Evolutionary conservation across 768 basidiomycete genomes (phyloP).

Genomic region (Boletellus ananas): DNA sequence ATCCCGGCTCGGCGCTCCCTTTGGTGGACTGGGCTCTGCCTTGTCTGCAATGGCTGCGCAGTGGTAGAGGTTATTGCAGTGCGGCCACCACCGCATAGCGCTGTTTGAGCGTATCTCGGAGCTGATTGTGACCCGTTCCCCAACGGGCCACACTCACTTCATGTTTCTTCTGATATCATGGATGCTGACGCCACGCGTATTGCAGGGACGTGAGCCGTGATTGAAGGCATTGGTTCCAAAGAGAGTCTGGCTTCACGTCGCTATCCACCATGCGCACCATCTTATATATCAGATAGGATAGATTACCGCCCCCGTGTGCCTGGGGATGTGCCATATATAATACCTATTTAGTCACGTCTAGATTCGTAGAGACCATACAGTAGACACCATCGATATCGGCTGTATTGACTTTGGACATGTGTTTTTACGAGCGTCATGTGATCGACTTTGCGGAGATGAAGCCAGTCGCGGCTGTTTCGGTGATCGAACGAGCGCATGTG

Average conservation of each 20-base stretch:
- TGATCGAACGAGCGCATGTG: too few species aligned
- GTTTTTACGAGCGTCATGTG: too few species aligned
- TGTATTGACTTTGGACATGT: too few species aligned
- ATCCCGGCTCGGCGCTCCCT: too few species aligned
- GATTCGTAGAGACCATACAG: too few species aligned
- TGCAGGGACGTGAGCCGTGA: constrained; percentile 35
- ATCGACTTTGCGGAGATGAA: too few species aligned
- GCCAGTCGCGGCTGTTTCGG: too few species aligned
- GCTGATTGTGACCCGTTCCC: background rate
- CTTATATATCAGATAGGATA: too few species aligned
- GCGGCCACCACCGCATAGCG: background rate
- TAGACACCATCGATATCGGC: too few species aligned
- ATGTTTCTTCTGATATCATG: background rate
- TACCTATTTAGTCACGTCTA: too few species aligned
- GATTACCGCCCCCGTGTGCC: too few species aligned
- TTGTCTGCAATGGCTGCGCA: constrained; percentile 3
- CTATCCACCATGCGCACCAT: background rate
- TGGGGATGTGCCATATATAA: too few species aligned
- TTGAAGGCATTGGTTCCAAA: constrained; percentile 5
- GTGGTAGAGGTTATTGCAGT: constrained; percentile 2
- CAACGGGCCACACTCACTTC: background rate
- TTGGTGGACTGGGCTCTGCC: background rate
- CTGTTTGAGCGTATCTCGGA: constrained; percentile 12
- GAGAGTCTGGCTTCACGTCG: background rate
- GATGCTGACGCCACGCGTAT: constrained; percentile 10